These are phyloP conservation scores for Carex myosuroides DNA, from an alignment of 176 grass and related monocot species.

Conservation along the genomic window DNA sequence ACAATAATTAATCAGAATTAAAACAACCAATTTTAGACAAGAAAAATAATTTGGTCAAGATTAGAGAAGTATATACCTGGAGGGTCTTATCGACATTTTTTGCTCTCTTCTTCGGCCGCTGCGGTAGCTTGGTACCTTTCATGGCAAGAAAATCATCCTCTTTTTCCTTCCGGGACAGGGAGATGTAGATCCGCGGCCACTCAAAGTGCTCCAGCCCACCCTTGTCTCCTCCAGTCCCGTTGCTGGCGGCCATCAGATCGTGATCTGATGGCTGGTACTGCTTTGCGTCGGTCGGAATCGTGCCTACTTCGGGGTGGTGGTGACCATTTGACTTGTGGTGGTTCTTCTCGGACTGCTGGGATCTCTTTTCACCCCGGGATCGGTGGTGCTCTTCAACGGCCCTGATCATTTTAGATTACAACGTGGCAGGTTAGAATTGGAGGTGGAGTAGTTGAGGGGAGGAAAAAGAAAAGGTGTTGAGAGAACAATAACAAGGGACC, in stretches of 20 bases:
- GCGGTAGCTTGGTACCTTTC: slow-evolving; percentile 72
- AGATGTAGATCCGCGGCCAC: slow-evolving; percentile 58
- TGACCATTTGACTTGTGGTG: slow-evolving; percentile 25
- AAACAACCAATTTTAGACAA: slow-evolving; percentile 14
- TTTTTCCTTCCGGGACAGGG: slow-evolving; percentile 71
- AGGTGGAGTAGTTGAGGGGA: neutral
- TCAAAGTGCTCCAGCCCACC: slow-evolving; percentile 40
- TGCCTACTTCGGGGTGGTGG: neutral
- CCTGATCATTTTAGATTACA: slow-evolving; percentile 51
- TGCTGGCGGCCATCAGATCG: slow-evolving; percentile 26
- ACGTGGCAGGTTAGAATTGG: slow-evolving; percentile 22
- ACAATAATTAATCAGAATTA: neutral
- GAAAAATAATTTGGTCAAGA: neutral
- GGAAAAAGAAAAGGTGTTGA: neutral
- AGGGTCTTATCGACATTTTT: slow-evolving; percentile 55
- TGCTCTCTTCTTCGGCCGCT: slow-evolving; percentile 59
- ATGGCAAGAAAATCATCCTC: slow-evolving; percentile 75
- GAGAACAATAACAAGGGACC: slow-evolving; percentile 12
- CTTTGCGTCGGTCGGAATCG: neutral
- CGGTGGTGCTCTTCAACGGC: slow-evolving; percentile 39
- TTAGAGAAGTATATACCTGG: slow-evolving; percentile 25
- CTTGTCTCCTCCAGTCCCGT: slow-evolving; percentile 19
- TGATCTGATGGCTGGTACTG: slow-evolving; percentile 12
- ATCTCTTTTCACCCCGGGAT: slow-evolving; percentile 8
- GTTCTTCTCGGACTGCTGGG: slow-evolving; percentile 32